Evolutionary conservation across 108 stramenopile genomes (phyloP), one percentile per base, ranked within the genome.

Genomic region (Bacterosira constricta): DNA sequence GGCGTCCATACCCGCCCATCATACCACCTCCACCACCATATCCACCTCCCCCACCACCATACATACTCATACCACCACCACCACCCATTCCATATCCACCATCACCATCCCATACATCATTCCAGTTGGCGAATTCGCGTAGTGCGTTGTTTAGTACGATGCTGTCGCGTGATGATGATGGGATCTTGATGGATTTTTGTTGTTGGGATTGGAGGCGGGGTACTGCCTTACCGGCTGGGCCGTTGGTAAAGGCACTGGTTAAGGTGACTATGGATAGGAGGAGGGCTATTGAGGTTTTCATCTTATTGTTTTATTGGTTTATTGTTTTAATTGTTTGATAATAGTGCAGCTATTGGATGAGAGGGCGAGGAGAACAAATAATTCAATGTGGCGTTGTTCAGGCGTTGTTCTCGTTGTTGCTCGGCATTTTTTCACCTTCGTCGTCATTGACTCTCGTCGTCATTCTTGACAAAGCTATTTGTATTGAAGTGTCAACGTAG

Each of bases 51-150:
- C 61, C 44, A 13, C 45, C 50, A 44, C 37, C 20, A n/a, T n/a
- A n/a, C n/a, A n/a, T n/a, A n/a, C n/a, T n/a, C n/a, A 25, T 52
- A 52, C 51, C 21, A 17, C 44, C 44, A 30, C 73, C 73, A 6
- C 71, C 65, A 15, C 49, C 59, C 21, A 57, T 57, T 1, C 69
- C 64, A 37, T 66, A 66, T 0, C 64, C 73, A 11, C 49, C 44
- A 51, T 75, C 64, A 36, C 73, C 73, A 60, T 75, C 73, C 73
- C 73, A 75, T 13, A 75, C 73, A 51, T 75, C 73, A 52, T 75
- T 75, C 65, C 65, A 75, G 50, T 75, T 75, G 65, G 73, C 73
- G 38, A 57, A 75, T 21, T 66, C 64, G 37, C 73, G 64, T 21
- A 75, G 44, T 30, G 58, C 58, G 53, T 75, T 75, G 45, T 66